Percentiles rank a stretch among this genome's conserved stretches.
Evolutionary conservation across 164 flowering plant genomes (phyloP).

Genomic region (Kalanchoe fedtschenkoi): DNA sequence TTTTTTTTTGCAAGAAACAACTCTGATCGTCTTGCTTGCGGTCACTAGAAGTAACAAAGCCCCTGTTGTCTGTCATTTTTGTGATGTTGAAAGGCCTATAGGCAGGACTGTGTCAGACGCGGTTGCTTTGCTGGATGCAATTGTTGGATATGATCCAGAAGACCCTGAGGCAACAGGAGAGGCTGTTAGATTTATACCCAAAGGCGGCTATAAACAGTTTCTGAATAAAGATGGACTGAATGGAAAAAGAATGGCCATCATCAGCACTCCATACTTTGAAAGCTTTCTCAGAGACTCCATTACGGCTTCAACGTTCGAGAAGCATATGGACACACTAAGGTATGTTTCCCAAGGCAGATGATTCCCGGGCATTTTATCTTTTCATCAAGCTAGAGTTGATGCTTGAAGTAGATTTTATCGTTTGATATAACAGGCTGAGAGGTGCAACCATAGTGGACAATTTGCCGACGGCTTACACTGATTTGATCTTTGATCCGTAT

Average conservation of each 20-base stretch:
- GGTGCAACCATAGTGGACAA: conserved; percentile 34
- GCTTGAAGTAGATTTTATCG: not conserved
- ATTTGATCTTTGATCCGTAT: conserved; percentile 7
- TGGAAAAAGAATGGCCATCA: conserved; percentile 24
- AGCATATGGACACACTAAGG: conserved; percentile 26
- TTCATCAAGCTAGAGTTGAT: not conserved
- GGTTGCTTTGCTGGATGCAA: conserved; percentile 24
- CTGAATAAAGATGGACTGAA: conserved; percentile 19
- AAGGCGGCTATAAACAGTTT: conserved; percentile 21
- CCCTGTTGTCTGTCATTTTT: no score
- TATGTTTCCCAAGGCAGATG: conserved; percentile 8
- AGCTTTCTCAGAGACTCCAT: conserved; percentile 9
- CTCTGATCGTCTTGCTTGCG: no score
- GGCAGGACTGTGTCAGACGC: conserved; percentile 31
- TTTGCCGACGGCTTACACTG: conserved; percentile 20
- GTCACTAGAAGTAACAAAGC: not conserved
- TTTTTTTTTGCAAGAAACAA: no score
- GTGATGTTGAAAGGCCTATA: conserved; percentile 15
- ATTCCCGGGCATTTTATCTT: not conserved
- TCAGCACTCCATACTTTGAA: conserved; percentile 25
- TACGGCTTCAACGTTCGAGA: conserved; percentile 19
- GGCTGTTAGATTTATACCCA: conserved; percentile 14
- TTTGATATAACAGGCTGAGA: conserved; percentile 13
- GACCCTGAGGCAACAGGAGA: conserved; percentile 20
- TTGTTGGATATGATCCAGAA: conserved; percentile 21